Conservation (phyloP, 139 green algal genomes). For the Axilococcus clingmanii region DNA sequence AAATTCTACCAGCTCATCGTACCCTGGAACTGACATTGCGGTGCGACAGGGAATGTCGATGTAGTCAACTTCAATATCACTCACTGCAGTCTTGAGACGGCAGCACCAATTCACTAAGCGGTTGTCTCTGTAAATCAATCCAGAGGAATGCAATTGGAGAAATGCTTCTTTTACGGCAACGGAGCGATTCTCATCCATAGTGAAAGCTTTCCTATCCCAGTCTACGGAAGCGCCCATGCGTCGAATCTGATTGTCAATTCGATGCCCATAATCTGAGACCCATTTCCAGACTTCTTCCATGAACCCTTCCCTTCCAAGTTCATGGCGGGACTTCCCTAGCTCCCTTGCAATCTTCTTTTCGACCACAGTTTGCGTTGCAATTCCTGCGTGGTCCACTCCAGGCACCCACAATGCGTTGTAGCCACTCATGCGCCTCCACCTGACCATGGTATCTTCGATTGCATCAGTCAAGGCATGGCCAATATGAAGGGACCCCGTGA, state of each 20-base stretch:
- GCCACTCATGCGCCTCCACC: conserved; percentile 90
- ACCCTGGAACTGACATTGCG: conserved; percentile 62
- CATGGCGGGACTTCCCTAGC: conserved; percentile 68
- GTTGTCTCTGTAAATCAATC: conserved; percentile 94
- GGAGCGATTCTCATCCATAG: conserved; percentile 85
- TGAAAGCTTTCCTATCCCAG: conserved; percentile 87
- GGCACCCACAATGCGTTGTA: conserved; percentile 93
- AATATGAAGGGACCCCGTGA: conserved; percentile 95
- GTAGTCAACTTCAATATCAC: conserved; percentile 98
- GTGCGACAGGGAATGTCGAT: conserved; percentile 72
- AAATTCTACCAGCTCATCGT: conserved; percentile 86
- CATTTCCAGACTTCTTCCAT: conserved; percentile 78
- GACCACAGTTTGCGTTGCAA: conserved; percentile 86
- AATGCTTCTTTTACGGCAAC: conserved; percentile 63
- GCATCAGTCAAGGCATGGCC: conserved; percentile 72
- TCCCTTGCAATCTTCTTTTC: conserved; percentile 92
- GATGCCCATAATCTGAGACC: conserved; percentile 79
- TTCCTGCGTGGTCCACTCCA: conserved; percentile 94
- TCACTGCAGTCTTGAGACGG: conserved; percentile 83
- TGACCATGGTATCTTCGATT: conserved; percentile 35
- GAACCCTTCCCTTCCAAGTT: conserved; percentile 92
- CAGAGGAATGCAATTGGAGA: conserved; percentile 56
- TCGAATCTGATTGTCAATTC: conserved; percentile 84
- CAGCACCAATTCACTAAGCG: conserved; percentile 98
- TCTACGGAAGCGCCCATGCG: conserved; percentile 82